Evolutionary conservation across 257 asterid genomes (phyloP).

Genomic region (Solanum paucissectum): DNA sequence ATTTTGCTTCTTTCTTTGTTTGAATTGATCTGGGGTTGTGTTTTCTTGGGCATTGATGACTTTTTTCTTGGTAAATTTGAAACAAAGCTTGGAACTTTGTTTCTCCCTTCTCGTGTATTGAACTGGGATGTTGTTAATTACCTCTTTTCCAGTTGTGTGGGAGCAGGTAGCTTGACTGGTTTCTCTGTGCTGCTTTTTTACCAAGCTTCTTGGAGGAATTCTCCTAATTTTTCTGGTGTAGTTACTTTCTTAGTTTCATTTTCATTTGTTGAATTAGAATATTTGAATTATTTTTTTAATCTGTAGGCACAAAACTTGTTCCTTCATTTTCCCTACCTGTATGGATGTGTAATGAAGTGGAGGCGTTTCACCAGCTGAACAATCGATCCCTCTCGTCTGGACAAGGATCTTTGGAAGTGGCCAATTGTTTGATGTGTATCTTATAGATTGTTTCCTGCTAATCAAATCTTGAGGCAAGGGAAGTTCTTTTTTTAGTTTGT

Average conservation of each 20-base stretch:
- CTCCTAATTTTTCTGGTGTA: not conserved
- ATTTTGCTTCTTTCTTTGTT: not conserved
- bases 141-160: not conserved
- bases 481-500: not conserved
- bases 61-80: not conserved
- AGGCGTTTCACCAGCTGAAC: not conserved
- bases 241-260: not conserved
- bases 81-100: not conserved
- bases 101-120: not conserved
- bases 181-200: not conserved
- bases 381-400: not conserved
- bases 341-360: not conserved
- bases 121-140: not conserved
- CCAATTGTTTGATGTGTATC: not conserved
- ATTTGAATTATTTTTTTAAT: not conserved
- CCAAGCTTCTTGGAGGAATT: not conserved
- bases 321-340: not conserved
- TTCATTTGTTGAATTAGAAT: not conserved
- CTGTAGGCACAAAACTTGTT: not conserved
- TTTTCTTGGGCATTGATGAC: conserved; percentile 2
- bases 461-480: not conserved
- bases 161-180: not conserved
- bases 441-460: not conserved
- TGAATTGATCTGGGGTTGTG: conserved; percentile 9
- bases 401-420: not conserved